phyloP scores from a whole-genome alignment of 2,329 filamentous ascomycete genomes.

The Chaetomium sp. region DNA sequence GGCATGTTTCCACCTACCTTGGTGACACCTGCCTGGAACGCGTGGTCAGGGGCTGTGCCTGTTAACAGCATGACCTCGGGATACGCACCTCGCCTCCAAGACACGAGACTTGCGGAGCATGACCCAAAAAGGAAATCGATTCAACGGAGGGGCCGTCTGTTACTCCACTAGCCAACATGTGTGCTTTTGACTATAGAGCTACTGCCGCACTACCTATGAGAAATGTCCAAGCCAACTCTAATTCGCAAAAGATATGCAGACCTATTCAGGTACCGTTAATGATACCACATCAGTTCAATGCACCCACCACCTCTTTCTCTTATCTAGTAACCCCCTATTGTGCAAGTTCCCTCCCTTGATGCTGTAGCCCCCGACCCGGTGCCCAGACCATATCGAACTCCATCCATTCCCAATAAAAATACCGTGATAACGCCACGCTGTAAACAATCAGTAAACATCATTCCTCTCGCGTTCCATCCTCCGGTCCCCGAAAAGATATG shows the following conservation, averaged over 20 bases:
- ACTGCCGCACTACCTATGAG: not conserved
- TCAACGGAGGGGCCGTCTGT: not conserved
- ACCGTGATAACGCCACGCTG: conserved; percentile 27
- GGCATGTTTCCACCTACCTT: not conserved
- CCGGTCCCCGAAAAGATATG: conserved; percentile 71
- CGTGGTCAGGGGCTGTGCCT: not conserved
- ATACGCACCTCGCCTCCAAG: not conserved
- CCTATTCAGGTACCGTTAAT: not conserved
- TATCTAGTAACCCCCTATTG: not conserved
- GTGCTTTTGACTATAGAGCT: not conserved
- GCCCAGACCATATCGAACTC: conserved; percentile 4
- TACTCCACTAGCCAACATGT: not conserved
- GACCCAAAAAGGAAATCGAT: not conserved
- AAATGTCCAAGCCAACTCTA: not conserved
- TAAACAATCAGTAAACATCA: conserved; percentile 27
- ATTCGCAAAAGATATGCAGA: conserved; percentile 7
- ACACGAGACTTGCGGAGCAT: not conserved
- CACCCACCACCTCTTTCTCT: not conserved
- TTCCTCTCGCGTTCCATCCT: conserved; percentile 25
- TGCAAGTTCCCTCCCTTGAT: not conserved
- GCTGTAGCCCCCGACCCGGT: not conserved
- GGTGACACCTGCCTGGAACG: not conserved
- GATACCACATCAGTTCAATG: conserved; percentile 3
- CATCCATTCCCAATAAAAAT: conserved; percentile 9
- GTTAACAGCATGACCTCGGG: not conserved